These are phyloP conservation scores for Nannochloris sp. DNA, from an alignment of 139 green algal species.

Conservation along the genomic window DNA sequence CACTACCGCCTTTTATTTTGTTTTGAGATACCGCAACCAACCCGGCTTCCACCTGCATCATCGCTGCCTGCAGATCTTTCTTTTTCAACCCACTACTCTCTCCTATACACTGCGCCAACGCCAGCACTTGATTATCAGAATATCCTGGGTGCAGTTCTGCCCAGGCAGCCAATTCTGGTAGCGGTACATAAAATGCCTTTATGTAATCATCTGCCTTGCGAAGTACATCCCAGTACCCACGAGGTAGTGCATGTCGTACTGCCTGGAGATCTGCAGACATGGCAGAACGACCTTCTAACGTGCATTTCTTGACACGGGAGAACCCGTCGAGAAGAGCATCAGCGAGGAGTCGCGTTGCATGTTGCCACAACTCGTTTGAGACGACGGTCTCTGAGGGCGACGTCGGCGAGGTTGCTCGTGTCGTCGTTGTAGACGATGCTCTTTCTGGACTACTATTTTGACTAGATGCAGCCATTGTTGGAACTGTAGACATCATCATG, in stretches of 20 bases:
- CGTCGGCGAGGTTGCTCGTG: background rate
- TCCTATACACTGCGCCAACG: constrained; percentile 40
- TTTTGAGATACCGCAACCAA: too few relatives aligned
- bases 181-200: constrained; percentile 52
- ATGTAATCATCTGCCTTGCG: constrained; percentile 56
- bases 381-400: background rate
- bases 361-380: constrained; percentile 40
- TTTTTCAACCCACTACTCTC: constrained; percentile 48
- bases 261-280: constrained; percentile 54
- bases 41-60: too few relatives aligned
- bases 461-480: background rate
- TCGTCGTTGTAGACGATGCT: background rate
- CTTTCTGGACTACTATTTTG: background rate
- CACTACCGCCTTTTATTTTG: too few relatives aligned
- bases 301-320: constrained; percentile 42
- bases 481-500: background rate
- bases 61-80: constrained; percentile 24
- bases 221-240: constrained; percentile 9
- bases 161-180: constrained; percentile 49
- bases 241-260: background rate
- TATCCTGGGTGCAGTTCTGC: constrained; percentile 55
- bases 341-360: constrained; percentile 28
- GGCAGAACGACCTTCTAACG: constrained; percentile 47
- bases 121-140: constrained; percentile 32
- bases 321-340: constrained; percentile 53